Percentiles rank a stretch among this genome's conserved stretches.
These are phyloP conservation scores for Calocybe indica DNA, from an alignment of 768 basidiomycete species.

Conservation along the genomic window DNA sequence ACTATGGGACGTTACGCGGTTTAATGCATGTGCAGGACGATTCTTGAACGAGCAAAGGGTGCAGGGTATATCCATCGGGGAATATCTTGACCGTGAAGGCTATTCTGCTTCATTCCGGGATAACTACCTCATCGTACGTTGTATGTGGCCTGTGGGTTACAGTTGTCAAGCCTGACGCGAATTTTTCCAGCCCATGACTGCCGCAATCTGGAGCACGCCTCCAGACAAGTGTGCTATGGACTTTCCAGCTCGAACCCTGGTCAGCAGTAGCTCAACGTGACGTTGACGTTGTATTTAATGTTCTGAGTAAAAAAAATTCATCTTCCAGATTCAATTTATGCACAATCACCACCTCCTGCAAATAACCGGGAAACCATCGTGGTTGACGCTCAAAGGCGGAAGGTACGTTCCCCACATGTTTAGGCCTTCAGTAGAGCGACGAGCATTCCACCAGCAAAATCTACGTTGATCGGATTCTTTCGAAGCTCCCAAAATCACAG, in stretches of 20 bases:
- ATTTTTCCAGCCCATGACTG: conserved; percentile 64
- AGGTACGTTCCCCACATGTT: conserved; percentile 35
- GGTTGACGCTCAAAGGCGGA: conserved; percentile 70
- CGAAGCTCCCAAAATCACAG: conserved; percentile 41
- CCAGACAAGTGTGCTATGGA: conserved; percentile 63
- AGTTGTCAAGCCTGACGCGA: not conserved
- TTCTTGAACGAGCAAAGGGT: conserved; percentile 28
- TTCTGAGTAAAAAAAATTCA: not conserved
- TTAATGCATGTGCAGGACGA: conserved; percentile 62
- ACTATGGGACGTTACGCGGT: conserved; percentile 64
- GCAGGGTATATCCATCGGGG: conserved; percentile 47
- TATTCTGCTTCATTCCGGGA: conserved; percentile 67
- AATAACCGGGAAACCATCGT: conserved; percentile 61
- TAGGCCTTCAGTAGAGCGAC: not conserved
- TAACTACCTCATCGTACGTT: conserved; percentile 64
- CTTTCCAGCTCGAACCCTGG: conserved; percentile 66
- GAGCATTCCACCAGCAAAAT: conserved; percentile 33
- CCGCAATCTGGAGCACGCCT: conserved; percentile 76
- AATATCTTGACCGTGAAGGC: conserved; percentile 56
- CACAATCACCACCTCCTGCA: conserved; percentile 73
- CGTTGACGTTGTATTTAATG: not conserved
- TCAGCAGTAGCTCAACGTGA: conserved; percentile 13
- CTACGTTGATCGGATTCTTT: conserved; percentile 63
- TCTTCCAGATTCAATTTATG: conserved; percentile 55
- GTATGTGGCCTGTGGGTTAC: not conserved